Percentiles rank a stretch among this genome's conserved stretches.
Evolutionary conservation across 306 rosid genomes (phyloP).

Genomic region (Coriaria nepalensis): DNA sequence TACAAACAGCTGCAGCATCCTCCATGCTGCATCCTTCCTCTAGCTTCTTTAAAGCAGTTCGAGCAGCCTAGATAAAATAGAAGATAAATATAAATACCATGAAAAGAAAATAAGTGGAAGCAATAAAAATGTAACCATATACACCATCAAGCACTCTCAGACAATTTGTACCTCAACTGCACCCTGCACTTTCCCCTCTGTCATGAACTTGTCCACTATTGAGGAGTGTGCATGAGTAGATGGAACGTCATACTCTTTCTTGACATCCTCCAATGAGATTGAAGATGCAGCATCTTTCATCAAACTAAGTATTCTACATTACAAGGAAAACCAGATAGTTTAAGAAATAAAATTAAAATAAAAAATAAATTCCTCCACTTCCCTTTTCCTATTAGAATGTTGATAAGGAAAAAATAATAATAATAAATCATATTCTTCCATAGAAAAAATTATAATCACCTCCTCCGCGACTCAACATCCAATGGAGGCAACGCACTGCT

Average conservation of each 20-base stretch:
- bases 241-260: slow-evolving; percentile 38
- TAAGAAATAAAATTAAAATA: slow-evolving; percentile 5
- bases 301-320: slow-evolving; percentile 45
- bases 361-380: too few species aligned
- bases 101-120: background rate
- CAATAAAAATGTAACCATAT: background rate
- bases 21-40: slow-evolving; percentile 46
- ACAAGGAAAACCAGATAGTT: slow-evolving; percentile 2
- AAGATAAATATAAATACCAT: background rate
- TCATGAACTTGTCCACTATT: slow-evolving; percentile 60
- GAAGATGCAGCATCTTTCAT: slow-evolving; percentile 49
- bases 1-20: slow-evolving; percentile 72
- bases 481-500: slow-evolving; percentile 22
- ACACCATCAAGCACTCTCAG: slow-evolving; percentile 3
- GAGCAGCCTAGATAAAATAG: slow-evolving; percentile 45
- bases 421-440: background rate
- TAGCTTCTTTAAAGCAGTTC: slow-evolving; percentile 62
- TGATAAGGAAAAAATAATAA: background rate
- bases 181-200: slow-evolving; percentile 73
- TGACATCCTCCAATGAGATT: slow-evolving; percentile 43
- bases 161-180: slow-evolving; percentile 46
- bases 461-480: slow-evolving; percentile 57
- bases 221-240: slow-evolving; percentile 36
- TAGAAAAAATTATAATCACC: slow-evolving; percentile 29
- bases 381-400: too few species aligned